Base-by-base conservation (phyloP, 768 basidiomycete genomes). In the Boletus rubescentipes region DNA sequence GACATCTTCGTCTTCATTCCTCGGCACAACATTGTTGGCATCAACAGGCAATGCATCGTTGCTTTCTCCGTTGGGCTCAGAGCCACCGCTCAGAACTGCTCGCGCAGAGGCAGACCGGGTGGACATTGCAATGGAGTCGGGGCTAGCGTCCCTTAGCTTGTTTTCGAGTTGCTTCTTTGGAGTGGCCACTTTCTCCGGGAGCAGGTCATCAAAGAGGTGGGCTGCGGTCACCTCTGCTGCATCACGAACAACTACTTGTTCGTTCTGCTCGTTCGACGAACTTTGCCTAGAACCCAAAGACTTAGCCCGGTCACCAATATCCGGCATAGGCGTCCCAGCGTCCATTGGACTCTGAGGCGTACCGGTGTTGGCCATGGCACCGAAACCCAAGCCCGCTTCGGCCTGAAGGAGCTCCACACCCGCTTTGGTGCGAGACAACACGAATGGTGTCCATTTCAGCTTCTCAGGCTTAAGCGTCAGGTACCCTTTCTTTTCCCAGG, bases 381-480 rank as follows among this genome's bases (percentile, higher is more conserved):
- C 53, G 18, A 63, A 57, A 45, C 49, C 63, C 3, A 55, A 29
- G 7, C 58, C 55, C 18, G 45, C 32, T 35, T 61, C 60, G 37
- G 49, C 32, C 42, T 71, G 71, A 38, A 66, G 50, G 26, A 66
- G 39, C 46, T 72, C 65, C 12, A 56, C 65, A n/a, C 62, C 66
- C 4, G 57, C 57, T 58, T 67, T 69, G 39, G 68, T 72, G 48
- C 81, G 75, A 6, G 85, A 77, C 40, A 93, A 71, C 36, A 97
- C 73, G 71, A 96, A 98, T 26, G 96, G 96, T 57, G 87, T 95
- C 91, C 96, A 99, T 65, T 92, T 93, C 56, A 98, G 78, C 68
- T 85, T 85, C 64, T 96, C 93, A 2, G 93, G 86, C 60, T 81
- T 83, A 53, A 92, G 75, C 59, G 71, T 80, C 55, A 93, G 64